Conservation (phyloP, 441 rosid species). For the Croton setiger region DNA sequence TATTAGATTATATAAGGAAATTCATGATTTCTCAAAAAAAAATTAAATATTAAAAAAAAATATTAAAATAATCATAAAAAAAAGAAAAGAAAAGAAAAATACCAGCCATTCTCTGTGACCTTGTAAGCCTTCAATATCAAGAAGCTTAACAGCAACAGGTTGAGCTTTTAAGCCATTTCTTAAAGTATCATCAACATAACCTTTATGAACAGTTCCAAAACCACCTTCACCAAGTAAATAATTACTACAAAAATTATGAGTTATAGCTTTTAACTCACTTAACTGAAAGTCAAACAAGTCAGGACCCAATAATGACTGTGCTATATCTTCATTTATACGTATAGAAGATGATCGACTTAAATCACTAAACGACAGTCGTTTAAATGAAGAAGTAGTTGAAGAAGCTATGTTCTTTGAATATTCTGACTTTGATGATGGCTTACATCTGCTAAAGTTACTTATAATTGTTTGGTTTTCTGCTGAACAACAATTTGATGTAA, state of each 20-base stretch:
- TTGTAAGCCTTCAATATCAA: slow-evolving; percentile 73
- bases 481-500: slow-evolving; percentile 77
- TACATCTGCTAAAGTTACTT: slow-evolving; percentile 60
- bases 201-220: slow-evolving; percentile 84
- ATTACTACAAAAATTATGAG: slow-evolving; percentile 49
- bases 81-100: background rate
- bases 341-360: slow-evolving; percentile 57
- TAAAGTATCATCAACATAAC: slow-evolving; percentile 60
- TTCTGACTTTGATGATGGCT: slow-evolving; percentile 61
- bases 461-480: slow-evolving; percentile 51
- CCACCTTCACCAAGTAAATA: slow-evolving; percentile 81
- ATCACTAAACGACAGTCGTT: slow-evolving; percentile 56
- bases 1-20: too few species aligned
- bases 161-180: slow-evolving; percentile 61
- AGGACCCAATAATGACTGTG: slow-evolving; percentile 37
- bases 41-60: too few species aligned
- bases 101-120: slow-evolving; percentile 96
- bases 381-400: slow-evolving; percentile 32
- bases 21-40: too few species aligned
- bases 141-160: slow-evolving; percentile 80
- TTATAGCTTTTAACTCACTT: slow-evolving; percentile 48
- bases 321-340: slow-evolving; percentile 43
- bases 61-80: background rate
- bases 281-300: slow-evolving; percentile 55
- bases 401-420: slow-evolving; percentile 66